Evolutionary conservation across 306 rosid species (phyloP).

Genomic region (Citrullus colocynthis): DNA sequence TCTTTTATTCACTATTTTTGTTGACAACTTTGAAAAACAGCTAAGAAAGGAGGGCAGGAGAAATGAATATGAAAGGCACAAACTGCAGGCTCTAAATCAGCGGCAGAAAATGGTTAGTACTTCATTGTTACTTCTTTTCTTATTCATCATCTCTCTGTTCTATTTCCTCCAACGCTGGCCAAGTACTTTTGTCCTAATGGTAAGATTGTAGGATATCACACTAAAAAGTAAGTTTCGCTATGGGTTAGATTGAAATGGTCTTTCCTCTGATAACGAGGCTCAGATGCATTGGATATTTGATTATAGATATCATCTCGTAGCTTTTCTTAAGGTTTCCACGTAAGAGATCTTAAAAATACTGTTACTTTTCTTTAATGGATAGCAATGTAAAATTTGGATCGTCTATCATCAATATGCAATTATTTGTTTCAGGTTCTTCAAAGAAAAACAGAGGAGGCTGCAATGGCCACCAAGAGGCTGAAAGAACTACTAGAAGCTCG

Average conservation of each 20-base stretch:
- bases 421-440: slow-evolving; percentile 75
- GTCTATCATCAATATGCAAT: neutral
- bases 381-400: neutral
- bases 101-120: slow-evolving; percentile 90
- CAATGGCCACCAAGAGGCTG: slow-evolving; percentile 97
- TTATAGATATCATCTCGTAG: neutral
- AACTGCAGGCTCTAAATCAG: slow-evolving; percentile 95
- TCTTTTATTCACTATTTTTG: slow-evolving; percentile 16
- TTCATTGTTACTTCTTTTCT: slow-evolving; percentile 8
- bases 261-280: neutral
- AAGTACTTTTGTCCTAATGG: neutral
- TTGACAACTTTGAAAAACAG: slow-evolving; percentile 28
- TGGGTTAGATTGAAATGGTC: neutral
- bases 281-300: neutral
- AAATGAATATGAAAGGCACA: slow-evolving; percentile 98
- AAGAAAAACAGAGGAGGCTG: slow-evolving; percentile 99
- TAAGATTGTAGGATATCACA: neutral
- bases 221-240: neutral
- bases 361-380: neutral
- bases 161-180: neutral
- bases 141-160: neutral
- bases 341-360: neutral
- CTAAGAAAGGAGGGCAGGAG: slow-evolving; percentile 93
- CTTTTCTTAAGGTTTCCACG: neutral
- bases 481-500: slow-evolving; percentile 98